Conservation (phyloP, 306 rosid genomes). For the Carpinus viminea region DNA sequence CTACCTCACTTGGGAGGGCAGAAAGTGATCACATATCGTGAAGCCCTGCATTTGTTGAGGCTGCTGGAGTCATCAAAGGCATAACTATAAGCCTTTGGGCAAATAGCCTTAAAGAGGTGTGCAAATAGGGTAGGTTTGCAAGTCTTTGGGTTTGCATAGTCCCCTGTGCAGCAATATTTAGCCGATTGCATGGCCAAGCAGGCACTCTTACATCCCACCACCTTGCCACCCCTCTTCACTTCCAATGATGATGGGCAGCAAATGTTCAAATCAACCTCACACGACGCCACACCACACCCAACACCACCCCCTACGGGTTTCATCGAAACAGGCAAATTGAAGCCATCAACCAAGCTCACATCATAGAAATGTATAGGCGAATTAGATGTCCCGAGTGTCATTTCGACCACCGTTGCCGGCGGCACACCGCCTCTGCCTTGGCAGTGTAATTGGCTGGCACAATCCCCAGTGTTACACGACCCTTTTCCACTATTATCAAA, state of each 20-base stretch:
- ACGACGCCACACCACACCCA: constrained; percentile 88
- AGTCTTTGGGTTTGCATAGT: constrained; percentile 65
- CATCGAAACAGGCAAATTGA: constrained; percentile 93
- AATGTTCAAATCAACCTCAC: constrained; percentile 86
- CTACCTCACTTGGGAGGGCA: constrained; percentile 57
- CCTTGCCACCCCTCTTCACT: constrained; percentile 67
- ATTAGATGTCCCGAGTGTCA: constrained; percentile 86
- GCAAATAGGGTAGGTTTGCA: constrained; percentile 94
- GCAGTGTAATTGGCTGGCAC: constrained; percentile 62
- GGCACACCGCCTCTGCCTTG: constrained; percentile 69
- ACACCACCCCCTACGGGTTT: constrained; percentile 86
- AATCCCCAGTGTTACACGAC: constrained; percentile 73
- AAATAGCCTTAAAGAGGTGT: constrained; percentile 86
- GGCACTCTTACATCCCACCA: constrained; percentile 95
- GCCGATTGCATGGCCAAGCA: constrained; percentile 97
- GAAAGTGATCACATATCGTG: constrained; percentile 84
- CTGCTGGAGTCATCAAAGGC: constrained; percentile 91
- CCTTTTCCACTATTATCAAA: constrained; percentile 70
- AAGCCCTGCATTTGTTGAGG: constrained; percentile 85
- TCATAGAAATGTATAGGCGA: constrained; percentile 90
- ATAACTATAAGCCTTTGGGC: constrained; percentile 95
- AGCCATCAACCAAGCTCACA: constrained; percentile 92
- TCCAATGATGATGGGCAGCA: constrained; percentile 92
- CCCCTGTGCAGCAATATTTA: constrained; percentile 91
- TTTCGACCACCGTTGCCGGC: constrained; percentile 91